phyloP scores from a whole-genome alignment of 345 rosid species.

The Murraya paniculata region DNA sequence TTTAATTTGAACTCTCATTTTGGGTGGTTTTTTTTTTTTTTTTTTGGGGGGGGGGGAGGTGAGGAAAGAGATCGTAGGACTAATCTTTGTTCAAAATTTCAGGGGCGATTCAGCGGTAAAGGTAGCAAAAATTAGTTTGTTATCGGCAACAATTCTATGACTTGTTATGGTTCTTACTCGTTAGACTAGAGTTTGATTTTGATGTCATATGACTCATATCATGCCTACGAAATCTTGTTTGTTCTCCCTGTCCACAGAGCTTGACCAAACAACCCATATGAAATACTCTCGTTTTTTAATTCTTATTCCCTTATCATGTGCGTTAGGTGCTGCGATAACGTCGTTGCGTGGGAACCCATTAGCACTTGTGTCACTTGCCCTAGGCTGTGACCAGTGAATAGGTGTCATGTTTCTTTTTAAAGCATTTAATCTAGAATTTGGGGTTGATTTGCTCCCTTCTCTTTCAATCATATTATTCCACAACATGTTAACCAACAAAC shows the following conservation, averaged over 20 bases:
- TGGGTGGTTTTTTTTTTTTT: too few species aligned
- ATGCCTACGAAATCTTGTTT: neutral
- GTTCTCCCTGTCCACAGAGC: neutral
- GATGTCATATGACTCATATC: neutral
- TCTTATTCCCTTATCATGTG: neutral
- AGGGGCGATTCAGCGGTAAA: too few species aligned
- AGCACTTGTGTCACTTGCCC: neutral
- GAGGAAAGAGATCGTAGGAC: too few species aligned
- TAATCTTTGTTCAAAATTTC: too few species aligned
- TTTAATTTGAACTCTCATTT: too few species aligned
- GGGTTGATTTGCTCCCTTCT: neutral
- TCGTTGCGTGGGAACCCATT: neutral
- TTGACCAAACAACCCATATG: neutral
- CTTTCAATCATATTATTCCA: neutral
- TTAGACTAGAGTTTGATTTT: neutral
- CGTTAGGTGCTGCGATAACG: neutral
- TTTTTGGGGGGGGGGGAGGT: too few species aligned
- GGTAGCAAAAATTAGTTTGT: too few species aligned
- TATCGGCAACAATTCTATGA: neutral
- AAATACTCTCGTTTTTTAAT: neutral
- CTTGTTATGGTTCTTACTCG: neutral
- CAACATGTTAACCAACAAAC: constrained; percentile 7
- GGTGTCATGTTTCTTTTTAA: neutral
- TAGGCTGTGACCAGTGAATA: neutral
- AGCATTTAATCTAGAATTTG: neutral